A percentile compares a stretch with the other conserved stretches of the same genome.
Evolutionary conservation across 2,329 filamentous ascomycete species (phyloP).

Genomic region (Neoascochyta sp.): DNA sequence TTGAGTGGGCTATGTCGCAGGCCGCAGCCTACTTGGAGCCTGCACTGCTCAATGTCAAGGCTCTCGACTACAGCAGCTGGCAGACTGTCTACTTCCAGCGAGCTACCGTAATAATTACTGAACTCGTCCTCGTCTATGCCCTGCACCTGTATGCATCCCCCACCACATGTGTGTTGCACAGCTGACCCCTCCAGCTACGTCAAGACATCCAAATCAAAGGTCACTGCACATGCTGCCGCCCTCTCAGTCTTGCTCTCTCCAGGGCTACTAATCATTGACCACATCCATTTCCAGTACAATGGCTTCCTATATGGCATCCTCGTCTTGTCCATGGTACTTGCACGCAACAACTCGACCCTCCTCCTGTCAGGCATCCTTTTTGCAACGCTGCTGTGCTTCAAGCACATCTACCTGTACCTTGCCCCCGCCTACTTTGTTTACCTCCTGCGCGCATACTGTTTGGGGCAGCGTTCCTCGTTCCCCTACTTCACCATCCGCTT

Average conservation of each 20-base stretch:
- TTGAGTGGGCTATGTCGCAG: slow-evolving; percentile 89
- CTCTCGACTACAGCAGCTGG: slow-evolving; percentile 85
- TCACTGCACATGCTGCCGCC: slow-evolving; percentile 77
- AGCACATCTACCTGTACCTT: slow-evolving; percentile 97
- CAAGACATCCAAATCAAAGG: slow-evolving; percentile 68
- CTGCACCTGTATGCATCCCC: slow-evolving; percentile 61
- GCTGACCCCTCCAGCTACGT: slow-evolving; percentile 59
- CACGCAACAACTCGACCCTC: slow-evolving; percentile 69
- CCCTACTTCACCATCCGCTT: slow-evolving; percentile 64
- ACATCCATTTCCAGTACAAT: slow-evolving; percentile 99
- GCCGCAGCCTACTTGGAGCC: slow-evolving; percentile 73
- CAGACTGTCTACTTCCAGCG: slow-evolving; percentile 92
- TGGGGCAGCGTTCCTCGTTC: slow-evolving; percentile 73
- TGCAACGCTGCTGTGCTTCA: slow-evolving; percentile 82
- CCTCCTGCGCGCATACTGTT: slow-evolving; percentile 82
- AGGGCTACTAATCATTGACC: slow-evolving; percentile 92
- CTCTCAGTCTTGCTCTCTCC: slow-evolving; percentile 88
- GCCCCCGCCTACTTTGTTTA: slow-evolving; percentile 95
- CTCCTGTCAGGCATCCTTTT: slow-evolving; percentile 79
- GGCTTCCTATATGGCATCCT: slow-evolving; percentile 91
- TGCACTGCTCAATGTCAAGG: slow-evolving; percentile 75
- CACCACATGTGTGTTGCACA: no score
- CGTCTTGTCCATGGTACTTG: slow-evolving; percentile 79
- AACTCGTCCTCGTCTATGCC: slow-evolving; percentile 79
- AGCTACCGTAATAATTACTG: slow-evolving; percentile 78